Percentiles rank a stretch among this genome's conserved stretches.
Evolutionary conservation across 208 protist species (phyloP).

Genomic region (Phytomonas sp.): DNA sequence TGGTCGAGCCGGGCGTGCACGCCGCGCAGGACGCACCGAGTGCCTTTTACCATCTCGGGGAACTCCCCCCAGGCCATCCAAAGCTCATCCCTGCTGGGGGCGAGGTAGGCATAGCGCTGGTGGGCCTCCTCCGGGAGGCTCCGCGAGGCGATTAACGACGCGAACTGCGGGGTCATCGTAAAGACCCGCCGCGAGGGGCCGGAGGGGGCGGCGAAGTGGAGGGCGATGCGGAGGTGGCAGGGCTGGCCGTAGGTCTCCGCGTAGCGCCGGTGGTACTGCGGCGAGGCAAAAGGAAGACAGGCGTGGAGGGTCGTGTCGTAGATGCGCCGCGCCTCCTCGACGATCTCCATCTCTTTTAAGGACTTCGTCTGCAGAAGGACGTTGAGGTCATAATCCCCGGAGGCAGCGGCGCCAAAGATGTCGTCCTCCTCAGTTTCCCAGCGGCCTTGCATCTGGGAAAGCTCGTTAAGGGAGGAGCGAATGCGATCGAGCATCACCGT

Average conservation of each 20-base stretch:
- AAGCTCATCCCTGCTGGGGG: conserved; percentile 70
- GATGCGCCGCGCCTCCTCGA: conserved; percentile 50
- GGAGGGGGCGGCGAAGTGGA: conserved; percentile 43
- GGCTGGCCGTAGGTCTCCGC: conserved; percentile 79
- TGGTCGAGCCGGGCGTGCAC: conserved; percentile 58
- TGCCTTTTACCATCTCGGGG: conserved; percentile 80
- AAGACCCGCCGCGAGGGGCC: conserved; percentile 24
- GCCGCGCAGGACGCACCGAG: conserved; percentile 66
- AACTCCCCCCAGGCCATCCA: conserved; percentile 74
- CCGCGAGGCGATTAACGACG: conserved; percentile 54
- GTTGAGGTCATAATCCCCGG: conserved; percentile 32
- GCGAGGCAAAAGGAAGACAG: conserved; percentile 66
- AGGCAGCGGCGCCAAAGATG: conserved; percentile 29
- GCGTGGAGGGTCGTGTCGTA: conserved; percentile 63
- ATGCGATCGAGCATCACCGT: conserved; percentile 59
- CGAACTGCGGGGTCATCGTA: conserved; percentile 61
- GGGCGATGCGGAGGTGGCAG: conserved; percentile 71
- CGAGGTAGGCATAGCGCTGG: conserved; percentile 45
- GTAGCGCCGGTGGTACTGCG: conserved; percentile 79
- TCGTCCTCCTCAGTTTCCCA: conserved; percentile 62
- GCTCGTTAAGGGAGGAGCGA: conserved; percentile 26
- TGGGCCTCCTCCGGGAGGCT: conserved; percentile 35
- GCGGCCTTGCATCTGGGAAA: conserved; percentile 23
- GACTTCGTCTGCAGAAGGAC: conserved; percentile 55
- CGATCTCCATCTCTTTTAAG: conserved; percentile 52